Percentiles rank a stretch among this genome's conserved stretches.
Evolutionary conservation across 257 asterid species (phyloP).

Genomic region (Cinchona pubescens): DNA sequence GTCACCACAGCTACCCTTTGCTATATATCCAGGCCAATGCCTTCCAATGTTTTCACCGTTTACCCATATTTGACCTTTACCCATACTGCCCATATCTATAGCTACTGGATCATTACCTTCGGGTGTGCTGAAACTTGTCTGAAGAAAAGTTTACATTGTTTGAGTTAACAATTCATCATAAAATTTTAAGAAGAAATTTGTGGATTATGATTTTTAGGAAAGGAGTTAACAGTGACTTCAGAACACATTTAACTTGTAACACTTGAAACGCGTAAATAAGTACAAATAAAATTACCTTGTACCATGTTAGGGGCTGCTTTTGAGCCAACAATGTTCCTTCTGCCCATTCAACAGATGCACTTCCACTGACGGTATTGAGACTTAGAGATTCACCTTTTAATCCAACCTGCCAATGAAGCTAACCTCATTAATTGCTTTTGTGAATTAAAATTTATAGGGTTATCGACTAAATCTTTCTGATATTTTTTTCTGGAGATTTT

Average conservation of each 20-base stretch:
- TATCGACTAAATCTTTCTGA: background rate
- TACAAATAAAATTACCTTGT: conserved; percentile 53
- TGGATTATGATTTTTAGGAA: background rate
- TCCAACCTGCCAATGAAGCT: conserved; percentile 53
- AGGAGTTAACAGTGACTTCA: background rate
- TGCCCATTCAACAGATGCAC: conserved; percentile 74
- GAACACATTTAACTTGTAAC: background rate
- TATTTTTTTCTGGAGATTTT: background rate
- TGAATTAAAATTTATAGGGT: background rate
- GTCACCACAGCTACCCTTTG: conserved; percentile 63
- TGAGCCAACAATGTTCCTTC: conserved; percentile 55
- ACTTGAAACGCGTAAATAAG: background rate
- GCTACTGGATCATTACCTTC: conserved; percentile 75
- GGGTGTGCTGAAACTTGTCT: conserved; percentile 76
- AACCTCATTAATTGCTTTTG: background rate
- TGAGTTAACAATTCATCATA: background rate
- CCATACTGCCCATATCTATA: conserved; percentile 83
- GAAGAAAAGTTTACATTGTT: conserved; percentile 14
- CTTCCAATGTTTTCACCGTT: conserved; percentile 87
- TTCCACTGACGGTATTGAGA: conserved; percentile 53
- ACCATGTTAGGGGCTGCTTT: conserved; percentile 92
- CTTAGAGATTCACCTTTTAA: conserved; percentile 65
- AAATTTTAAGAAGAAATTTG: background rate
- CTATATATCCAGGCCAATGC: conserved; percentile 82
- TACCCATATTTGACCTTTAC: conserved; percentile 91